phyloP scores from a whole-genome alignment of 345 rosid species.

The Carallia brachiata region DNA sequence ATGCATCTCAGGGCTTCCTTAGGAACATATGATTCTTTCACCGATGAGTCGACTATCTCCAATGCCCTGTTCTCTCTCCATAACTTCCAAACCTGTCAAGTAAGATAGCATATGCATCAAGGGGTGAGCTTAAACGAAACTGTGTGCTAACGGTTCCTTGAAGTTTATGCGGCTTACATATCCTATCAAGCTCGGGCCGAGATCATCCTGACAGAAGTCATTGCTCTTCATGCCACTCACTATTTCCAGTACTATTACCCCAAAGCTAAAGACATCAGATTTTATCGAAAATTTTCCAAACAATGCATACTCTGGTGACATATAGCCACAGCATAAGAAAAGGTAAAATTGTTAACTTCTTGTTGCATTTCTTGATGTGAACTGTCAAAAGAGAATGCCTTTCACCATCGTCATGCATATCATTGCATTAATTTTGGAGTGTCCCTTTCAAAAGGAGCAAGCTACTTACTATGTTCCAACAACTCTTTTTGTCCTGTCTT shows the following conservation, averaged over 20 bases:
- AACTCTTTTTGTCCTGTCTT: conserved; percentile 5
- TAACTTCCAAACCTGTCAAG: conserved; percentile 15
- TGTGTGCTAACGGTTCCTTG: background rate
- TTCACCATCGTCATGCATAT: too few relatives aligned
- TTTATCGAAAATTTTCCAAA: conserved; percentile 18
- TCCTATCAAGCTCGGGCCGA: conserved; percentile 9
- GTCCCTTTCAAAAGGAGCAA: too few relatives aligned
- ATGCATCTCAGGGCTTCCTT: conserved; percentile 10
- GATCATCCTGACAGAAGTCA: background rate
- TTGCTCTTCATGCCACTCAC: conserved; percentile 19
- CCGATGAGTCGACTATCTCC: conserved; percentile 14
- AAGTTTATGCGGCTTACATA: conserved; percentile 4
- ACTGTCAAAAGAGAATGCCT: too few relatives aligned
- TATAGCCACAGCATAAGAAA: conserved; percentile 19
- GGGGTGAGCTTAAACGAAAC: background rate
- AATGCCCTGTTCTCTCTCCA: conserved; percentile 4
- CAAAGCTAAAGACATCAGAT: conserved; percentile 29
- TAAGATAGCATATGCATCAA: background rate
- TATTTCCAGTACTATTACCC: conserved; percentile 21
- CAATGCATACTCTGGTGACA: conserved; percentile 28
- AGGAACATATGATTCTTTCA: background rate
- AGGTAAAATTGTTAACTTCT: too few relatives aligned
- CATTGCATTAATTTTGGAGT: too few relatives aligned
- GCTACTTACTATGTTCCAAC: conserved; percentile 24
- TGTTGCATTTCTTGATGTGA: too few relatives aligned